Evolutionary conservation across 768 basidiomycete genomes (phyloP), one percentile per base, ranked within the genome.

Genomic region (Collybia mongolica): DNA sequence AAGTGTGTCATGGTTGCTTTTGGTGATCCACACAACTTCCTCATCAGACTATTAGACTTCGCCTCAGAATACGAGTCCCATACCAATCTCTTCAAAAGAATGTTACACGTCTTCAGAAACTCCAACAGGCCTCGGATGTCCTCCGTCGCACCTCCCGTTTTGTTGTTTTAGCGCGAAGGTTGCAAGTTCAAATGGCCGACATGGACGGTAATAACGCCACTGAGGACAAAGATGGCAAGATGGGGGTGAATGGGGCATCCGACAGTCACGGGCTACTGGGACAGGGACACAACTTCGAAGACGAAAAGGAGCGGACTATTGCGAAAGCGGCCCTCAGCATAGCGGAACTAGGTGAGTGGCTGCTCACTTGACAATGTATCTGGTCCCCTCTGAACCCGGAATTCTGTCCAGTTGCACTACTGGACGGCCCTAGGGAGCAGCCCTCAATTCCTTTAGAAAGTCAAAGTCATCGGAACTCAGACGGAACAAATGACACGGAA

Each of bases 281-380:
- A 38, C 60, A 67, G 35, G 56, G 57, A 48, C 49, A 56, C 67
- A 82, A 80, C 23, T 63, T 72, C 28, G 87, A 88, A 59, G 88
- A 91, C 23, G 89, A 92, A 56, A 86, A 84, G 65, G 95, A 97
- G 61, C 77, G 96, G 7, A 82, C 82, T 14, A 84, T 98, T 59
- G 88, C 93, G 2, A 95, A 95, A 67, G 95, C 96, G 2, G 96
- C 95, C n/a, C 71, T 98, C 59, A 94, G 84, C 35, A 84, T 98
- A 7, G 92, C 95, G 0, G 96, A 99, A 65, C 74, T 98, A 38
- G 77, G 93, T 92, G 53, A 58, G 86, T 72, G 23, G n/a, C n/a
- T 14, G 32, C 12, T 26, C 8, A 1, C 29, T 5, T 43, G n/a
- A 28, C 36, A 39, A n/a, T 38, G 22, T 18, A 26, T 19, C 38